Conservation (phyloP, 2,329 filamentous ascomycete species). For the Xylaria sp. region DNA sequence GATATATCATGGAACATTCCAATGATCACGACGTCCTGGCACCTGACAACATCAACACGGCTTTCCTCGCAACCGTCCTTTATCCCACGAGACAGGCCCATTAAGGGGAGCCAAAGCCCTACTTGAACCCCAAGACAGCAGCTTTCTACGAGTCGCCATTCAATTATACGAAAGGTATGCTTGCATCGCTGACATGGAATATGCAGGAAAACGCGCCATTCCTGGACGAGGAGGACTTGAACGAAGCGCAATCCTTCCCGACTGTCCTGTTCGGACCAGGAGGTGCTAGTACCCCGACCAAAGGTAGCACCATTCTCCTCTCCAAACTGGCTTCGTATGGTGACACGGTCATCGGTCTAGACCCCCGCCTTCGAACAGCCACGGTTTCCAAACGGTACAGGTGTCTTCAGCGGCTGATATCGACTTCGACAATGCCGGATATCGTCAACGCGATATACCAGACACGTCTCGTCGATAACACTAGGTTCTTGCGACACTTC, state of each 20-base stretch:
- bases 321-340: conserved; percentile 18
- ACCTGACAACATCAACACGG: conserved; percentile 25
- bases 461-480: not conserved
- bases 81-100: conserved; percentile 25
- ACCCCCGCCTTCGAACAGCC: not conserved
- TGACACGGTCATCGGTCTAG: conserved; percentile 18
- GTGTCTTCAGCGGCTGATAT: conserved; percentile 17
- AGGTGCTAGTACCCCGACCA: conserved; percentile 8
- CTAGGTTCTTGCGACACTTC: not conserved
- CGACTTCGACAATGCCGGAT: not conserved
- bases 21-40: conserved; percentile 23
- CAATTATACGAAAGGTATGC: conserved; percentile 18
- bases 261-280: conserved; percentile 18
- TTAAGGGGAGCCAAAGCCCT: conserved; percentile 12
- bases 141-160: conserved; percentile 14
- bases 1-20: conserved; percentile 17
- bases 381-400: conserved; percentile 24
- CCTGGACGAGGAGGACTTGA: not conserved
- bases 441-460: not conserved
- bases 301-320: conserved; percentile 13
- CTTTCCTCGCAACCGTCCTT: conserved; percentile 25
- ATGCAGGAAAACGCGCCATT: conserved; percentile 10
- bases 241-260: not conserved
- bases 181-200: conserved; percentile 20
- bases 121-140: conserved; percentile 23